Evolutionary conservation across 768 basidiomycete genomes (phyloP).

Genomic region (Naganishia antarctica): DNA sequence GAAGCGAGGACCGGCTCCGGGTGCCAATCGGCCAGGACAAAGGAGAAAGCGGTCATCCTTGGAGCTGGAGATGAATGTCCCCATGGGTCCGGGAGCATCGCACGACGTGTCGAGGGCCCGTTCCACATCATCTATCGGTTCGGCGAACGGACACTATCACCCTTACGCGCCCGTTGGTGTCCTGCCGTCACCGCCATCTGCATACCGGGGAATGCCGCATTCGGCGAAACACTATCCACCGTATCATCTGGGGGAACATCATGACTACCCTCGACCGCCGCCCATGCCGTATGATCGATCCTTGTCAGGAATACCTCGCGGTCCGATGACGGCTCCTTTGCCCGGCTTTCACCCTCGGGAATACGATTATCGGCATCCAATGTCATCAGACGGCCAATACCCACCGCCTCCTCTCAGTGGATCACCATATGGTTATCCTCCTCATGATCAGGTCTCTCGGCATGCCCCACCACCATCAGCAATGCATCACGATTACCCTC

Average conservation of each 20-base stretch:
- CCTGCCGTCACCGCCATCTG: constrained; percentile 4
- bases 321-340: constrained; percentile 2
- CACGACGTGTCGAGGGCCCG: constrained; percentile 10
- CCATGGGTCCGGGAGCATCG: neutral
- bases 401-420: neutral
- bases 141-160: constrained; percentile 11
- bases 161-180: neutral
- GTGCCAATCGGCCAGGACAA: constrained; percentile 31
- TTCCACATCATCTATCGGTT: constrained; percentile 13
- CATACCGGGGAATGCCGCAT: constrained; percentile 14
- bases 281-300: neutral
- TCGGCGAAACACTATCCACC: neutral
- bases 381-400: neutral
- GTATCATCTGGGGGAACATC: neutral
- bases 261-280: neutral
- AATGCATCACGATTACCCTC: neutral
- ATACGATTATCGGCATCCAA: constrained; percentile 2
- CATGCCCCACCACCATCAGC: neutral
- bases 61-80: neutral
- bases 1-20: constrained; percentile 47
- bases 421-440: neutral
- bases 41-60: constrained; percentile 9
- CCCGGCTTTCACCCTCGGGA: neutral
- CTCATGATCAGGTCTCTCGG: constrained; percentile 3
- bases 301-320: neutral